Percentiles rank a stretch among this genome's conserved stretches.
Conservation (phyloP, 768 basidiomycete genomes). For the Tephrocybe sp. region DNA sequence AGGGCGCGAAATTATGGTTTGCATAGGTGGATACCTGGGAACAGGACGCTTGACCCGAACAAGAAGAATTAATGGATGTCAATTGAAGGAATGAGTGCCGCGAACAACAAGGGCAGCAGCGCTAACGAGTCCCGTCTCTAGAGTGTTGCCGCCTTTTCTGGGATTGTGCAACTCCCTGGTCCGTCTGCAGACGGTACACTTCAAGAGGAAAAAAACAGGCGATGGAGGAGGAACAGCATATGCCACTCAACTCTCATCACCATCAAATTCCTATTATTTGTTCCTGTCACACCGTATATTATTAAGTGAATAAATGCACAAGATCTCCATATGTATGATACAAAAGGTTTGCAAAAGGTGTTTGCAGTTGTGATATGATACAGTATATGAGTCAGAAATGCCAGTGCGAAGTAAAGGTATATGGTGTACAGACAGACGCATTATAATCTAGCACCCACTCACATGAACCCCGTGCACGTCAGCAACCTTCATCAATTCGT, state of each 20-base stretch:
- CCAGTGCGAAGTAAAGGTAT: not conserved
- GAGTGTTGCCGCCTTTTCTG: not conserved
- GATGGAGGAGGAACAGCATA: not conserved
- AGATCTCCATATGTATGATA: too few species aligned
- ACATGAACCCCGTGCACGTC: slow-evolving; percentile 20
- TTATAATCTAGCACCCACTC: not conserved
- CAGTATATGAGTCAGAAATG: not conserved
- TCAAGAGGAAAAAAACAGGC: not conserved
- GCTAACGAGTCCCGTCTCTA: not conserved
- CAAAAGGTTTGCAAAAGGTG: too few species aligned
- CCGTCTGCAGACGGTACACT: not conserved
- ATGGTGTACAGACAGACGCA: not conserved
- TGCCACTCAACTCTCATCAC: not conserved
- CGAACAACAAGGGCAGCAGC: slow-evolving; percentile 5
- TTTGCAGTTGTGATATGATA: not conserved
- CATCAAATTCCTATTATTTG: slow-evolving; percentile 10
- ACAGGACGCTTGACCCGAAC: slow-evolving; percentile 11
- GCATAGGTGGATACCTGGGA: slow-evolving; percentile 24
- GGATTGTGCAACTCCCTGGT: not conserved
- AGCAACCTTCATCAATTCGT: slow-evolving; percentile 18
- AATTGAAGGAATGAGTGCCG: slow-evolving; percentile 10
- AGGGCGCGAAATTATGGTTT: slow-evolving; percentile 36
- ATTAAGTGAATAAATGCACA: too few species aligned
- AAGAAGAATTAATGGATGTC: slow-evolving; percentile 13
- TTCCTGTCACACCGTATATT: slow-evolving; percentile 1